These are phyloP conservation scores for Backusella westeae DNA, from an alignment of 192 early-diverging fungal species.

Conservation along the genomic window DNA sequence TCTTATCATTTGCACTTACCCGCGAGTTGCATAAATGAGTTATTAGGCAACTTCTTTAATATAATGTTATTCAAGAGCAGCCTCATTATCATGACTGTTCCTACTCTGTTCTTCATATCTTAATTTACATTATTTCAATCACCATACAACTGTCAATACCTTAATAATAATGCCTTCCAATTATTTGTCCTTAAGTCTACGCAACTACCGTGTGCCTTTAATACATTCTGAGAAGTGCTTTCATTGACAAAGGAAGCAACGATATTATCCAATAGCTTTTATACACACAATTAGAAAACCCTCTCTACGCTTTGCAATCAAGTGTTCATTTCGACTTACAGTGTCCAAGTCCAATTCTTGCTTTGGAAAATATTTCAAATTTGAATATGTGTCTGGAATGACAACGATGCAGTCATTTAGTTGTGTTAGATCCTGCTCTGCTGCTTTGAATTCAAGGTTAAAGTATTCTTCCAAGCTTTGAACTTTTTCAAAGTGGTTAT, in stretches of 20 bases:
- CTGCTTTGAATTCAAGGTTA: neutral
- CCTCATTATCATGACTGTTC: neutral
- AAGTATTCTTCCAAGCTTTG: neutral
- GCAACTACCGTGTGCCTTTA: neutral
- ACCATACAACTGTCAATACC: neutral
- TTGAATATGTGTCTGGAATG: neutral
- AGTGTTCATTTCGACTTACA: neutral
- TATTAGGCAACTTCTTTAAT: neutral
- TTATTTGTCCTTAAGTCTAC: neutral
- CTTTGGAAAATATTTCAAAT: neutral
- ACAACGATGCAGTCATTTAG: neutral
- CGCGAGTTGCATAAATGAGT: neutral
- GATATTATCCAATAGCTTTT: neutral
- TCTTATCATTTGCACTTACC: neutral
- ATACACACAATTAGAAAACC: neutral
- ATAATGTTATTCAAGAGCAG: neutral
- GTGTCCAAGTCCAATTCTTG: neutral
- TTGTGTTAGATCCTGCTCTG: neutral
- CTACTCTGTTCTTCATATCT: neutral
- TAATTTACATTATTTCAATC: neutral
- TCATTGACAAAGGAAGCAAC: neutral
- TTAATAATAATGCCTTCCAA: neutral
- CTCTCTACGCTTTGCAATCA: neutral
- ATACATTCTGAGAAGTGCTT: neutral
- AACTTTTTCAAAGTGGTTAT: neutral